These are phyloP conservation scores for Mycena rosella DNA, from an alignment of 768 basidiomycete species.

Conservation along the genomic window DNA sequence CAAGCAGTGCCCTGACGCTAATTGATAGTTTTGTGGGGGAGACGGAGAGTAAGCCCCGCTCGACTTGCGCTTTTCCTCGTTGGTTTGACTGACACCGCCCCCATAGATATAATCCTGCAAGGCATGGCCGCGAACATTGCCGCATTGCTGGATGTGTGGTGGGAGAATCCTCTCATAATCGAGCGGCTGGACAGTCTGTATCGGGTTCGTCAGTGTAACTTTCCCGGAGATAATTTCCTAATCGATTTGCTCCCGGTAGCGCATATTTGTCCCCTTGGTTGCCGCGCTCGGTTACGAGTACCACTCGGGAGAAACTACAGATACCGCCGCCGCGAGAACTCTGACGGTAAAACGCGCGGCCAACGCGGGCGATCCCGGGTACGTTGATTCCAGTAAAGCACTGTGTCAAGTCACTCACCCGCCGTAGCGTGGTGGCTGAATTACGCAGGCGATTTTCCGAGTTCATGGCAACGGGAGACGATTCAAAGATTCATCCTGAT, in stretches of 20 bases:
- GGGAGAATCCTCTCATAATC: conserved; percentile 64
- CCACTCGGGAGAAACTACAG: conserved; percentile 61
- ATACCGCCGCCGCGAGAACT: conserved; percentile 68
- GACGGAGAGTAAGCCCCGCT: conserved; percentile 60
- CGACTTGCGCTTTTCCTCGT: background rate
- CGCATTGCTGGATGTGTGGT: conserved; percentile 65
- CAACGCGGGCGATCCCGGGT: conserved; percentile 55
- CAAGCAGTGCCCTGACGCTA: conserved; percentile 68
- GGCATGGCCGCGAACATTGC: conserved; percentile 48
- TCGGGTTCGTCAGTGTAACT: conserved; percentile 43
- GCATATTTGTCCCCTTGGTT: conserved; percentile 65
- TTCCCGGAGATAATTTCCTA: background rate
- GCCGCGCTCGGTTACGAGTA: conserved; percentile 71
- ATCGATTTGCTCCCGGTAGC: conserved; percentile 40
- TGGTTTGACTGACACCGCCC: background rate
- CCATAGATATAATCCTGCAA: conserved; percentile 13
- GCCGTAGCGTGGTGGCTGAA: background rate
- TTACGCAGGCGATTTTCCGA: background rate
- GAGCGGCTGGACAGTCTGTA: conserved; percentile 57
- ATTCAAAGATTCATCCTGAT: conserved; percentile 5
- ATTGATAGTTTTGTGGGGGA: conserved; percentile 65
- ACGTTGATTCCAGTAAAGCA: background rate
- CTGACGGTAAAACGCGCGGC: conserved; percentile 63
- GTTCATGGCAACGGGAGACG: background rate
- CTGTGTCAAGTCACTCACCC: background rate